These are phyloP conservation scores for Castanea sativa DNA, from an alignment of 306 rosid genomes.

Conservation along the genomic window DNA sequence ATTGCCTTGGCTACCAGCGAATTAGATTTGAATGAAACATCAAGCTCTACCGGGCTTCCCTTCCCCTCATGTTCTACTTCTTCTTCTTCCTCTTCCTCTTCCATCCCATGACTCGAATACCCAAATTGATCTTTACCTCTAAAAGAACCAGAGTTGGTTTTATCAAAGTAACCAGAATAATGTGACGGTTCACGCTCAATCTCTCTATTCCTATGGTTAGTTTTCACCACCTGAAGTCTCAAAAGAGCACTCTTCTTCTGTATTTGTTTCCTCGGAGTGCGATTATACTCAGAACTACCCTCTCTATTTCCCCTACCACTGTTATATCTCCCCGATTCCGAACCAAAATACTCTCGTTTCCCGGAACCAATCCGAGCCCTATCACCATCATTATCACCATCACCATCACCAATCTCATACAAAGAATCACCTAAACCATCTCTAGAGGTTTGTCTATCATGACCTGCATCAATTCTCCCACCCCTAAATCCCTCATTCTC, in stretches of 20 bases:
- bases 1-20: slow-evolving; percentile 83
- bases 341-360: slow-evolving; percentile 47
- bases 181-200: slow-evolving; percentile 52
- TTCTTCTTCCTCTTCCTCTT: not conserved
- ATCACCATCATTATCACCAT: slow-evolving; percentile 24
- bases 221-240: slow-evolving; percentile 61
- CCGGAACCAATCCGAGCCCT: slow-evolving; percentile 22
- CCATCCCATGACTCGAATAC: slow-evolving; percentile 38
- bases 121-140: slow-evolving; percentile 56
- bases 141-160: slow-evolving; percentile 36
- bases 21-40: slow-evolving; percentile 83
- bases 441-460: slow-evolving; percentile 45
- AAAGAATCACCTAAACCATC: slow-evolving; percentile 45
- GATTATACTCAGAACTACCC: slow-evolving; percentile 39
- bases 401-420: slow-evolving; percentile 35
- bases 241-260: slow-evolving; percentile 97
- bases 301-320: slow-evolving; percentile 50
- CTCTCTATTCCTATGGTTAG: slow-evolving; percentile 53
- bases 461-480: slow-evolving; percentile 28
- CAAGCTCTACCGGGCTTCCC: slow-evolving; percentile 71
- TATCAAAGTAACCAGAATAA: slow-evolving; percentile 47
- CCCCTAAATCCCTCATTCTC: slow-evolving; percentile 29
- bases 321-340: slow-evolving; percentile 43
- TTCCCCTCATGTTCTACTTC: slow-evolving; percentile 44
- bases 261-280: slow-evolving; percentile 70